These are phyloP conservation scores for Begonia fuchsioides DNA, from an alignment of 306 rosid genomes.

Conservation along the genomic window DNA sequence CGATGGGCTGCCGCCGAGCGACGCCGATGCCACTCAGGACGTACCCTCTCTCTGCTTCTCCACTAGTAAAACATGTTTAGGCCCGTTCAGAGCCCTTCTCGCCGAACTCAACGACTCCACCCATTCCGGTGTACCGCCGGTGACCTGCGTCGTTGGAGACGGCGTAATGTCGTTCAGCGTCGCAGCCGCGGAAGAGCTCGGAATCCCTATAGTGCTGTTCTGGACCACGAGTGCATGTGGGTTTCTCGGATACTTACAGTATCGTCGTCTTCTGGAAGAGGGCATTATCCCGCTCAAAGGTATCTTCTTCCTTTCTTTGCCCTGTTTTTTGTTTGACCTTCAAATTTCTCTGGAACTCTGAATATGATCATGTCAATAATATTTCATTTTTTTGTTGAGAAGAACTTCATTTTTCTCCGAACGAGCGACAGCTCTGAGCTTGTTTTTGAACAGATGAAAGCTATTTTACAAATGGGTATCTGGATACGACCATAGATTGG, in stretches of 20 bases:
- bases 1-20: slow-evolving; percentile 11
- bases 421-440: neutral
- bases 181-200: slow-evolving; percentile 3
- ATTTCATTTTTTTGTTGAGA: neutral
- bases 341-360: no score
- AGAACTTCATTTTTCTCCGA: neutral
- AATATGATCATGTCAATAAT: neutral
- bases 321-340: no score
- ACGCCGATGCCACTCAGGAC: slow-evolving; percentile 3
- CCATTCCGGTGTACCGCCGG: neutral
- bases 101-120: slow-evolving; percentile 1
- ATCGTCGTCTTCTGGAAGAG: neutral
- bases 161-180: slow-evolving; percentile 6
- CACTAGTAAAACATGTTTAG: slow-evolving; percentile 4
- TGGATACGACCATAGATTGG: slow-evolving; percentile 13
- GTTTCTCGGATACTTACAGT: neutral
- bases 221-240: slow-evolving; percentile 11
- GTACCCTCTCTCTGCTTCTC: slow-evolving; percentile 7
- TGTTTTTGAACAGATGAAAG: slow-evolving; percentile 6
- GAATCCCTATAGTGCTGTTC: slow-evolving; percentile 1
- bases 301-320: neutral
- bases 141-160: slow-evolving; percentile 10
- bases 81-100: slow-evolving; percentile 5
- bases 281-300: slow-evolving; percentile 16
- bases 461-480: slow-evolving; percentile 8